phyloP scores from a whole-genome alignment of 306 rosid species.

The Sphenostylis stenocarpa region DNA sequence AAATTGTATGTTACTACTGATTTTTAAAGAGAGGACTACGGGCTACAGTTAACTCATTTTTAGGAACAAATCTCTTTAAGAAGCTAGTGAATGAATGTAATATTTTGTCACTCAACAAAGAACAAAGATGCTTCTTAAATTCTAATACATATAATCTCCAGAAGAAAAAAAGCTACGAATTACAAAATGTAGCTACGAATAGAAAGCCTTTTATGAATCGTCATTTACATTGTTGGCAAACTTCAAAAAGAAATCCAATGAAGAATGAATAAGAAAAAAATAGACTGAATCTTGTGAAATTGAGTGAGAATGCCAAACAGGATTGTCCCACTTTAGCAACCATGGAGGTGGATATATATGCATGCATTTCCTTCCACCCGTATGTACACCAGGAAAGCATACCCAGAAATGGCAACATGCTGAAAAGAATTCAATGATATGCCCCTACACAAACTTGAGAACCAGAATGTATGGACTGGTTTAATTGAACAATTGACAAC shows the following conservation, averaged over 20 bases:
- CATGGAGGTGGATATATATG: slow-evolving; percentile 17
- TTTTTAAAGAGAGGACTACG: background rate
- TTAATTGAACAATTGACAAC: background rate
- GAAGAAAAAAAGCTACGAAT: background rate
- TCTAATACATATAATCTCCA: background rate
- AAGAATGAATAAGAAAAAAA: background rate
- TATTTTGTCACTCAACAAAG: background rate
- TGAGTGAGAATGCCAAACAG: slow-evolving; percentile 6
- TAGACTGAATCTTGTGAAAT: background rate
- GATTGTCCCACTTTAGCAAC: slow-evolving; percentile 7
- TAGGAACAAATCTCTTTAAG: background rate
- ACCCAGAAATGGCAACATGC: background rate
- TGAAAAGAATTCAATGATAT: background rate
- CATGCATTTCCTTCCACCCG: background rate
- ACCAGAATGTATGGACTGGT: background rate
- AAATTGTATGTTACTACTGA: background rate
- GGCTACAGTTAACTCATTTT: background rate
- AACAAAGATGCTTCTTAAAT: slow-evolving; percentile 17
- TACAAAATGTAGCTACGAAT: background rate
- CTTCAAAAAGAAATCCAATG: background rate
- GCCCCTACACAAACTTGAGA: background rate
- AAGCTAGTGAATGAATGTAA: background rate
- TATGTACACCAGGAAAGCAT: slow-evolving; percentile 17
- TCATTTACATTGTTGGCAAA: slow-evolving; percentile 29
- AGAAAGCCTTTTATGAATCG: background rate